phyloP scores from a whole-genome alignment of 1,139 yeast species.

The Dujonia santamariae region DNA sequence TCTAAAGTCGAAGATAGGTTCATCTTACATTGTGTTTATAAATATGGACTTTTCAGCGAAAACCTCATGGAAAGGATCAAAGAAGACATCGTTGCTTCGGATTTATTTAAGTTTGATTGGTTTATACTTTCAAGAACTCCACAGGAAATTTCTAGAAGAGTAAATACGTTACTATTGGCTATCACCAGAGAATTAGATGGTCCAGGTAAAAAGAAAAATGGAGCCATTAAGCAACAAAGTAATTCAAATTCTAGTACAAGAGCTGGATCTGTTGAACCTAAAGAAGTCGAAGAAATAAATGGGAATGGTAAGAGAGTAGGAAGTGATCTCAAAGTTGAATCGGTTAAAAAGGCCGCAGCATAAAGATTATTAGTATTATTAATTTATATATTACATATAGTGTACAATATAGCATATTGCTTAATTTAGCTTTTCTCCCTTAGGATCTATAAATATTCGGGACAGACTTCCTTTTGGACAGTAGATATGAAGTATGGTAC shows the following conservation, averaged over 20 bases:
- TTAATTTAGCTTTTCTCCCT: too few species aligned
- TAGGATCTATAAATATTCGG: slow-evolving; percentile 27
- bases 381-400: too few species aligned
- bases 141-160: slow-evolving; percentile 78
- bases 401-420: too few species aligned
- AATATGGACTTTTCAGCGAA: slow-evolving; percentile 72
- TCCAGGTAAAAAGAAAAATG: slow-evolving; percentile 44
- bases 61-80: slow-evolving; percentile 73
- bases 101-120: slow-evolving; percentile 86
- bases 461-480: slow-evolving; percentile 44
- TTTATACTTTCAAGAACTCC: slow-evolving; percentile 82
- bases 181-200: slow-evolving; percentile 80
- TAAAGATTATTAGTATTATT: too few species aligned
- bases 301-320: slow-evolving; percentile 11
- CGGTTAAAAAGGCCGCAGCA: neutral
- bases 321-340: slow-evolving; percentile 8
- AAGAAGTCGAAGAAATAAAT: neutral
- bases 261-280: slow-evolving; percentile 34
- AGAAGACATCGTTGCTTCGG: slow-evolving; percentile 69
- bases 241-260: slow-evolving; percentile 30
- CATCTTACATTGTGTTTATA: slow-evolving; percentile 66
- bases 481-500: slow-evolving; percentile 80
- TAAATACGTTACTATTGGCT: slow-evolving; percentile 73
- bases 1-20: slow-evolving; percentile 87
- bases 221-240: slow-evolving; percentile 19